phyloP scores from a whole-genome alignment of 2,329 filamentous ascomycete genomes.

The Ophiocordyceps camponoti-floridani region DNA sequence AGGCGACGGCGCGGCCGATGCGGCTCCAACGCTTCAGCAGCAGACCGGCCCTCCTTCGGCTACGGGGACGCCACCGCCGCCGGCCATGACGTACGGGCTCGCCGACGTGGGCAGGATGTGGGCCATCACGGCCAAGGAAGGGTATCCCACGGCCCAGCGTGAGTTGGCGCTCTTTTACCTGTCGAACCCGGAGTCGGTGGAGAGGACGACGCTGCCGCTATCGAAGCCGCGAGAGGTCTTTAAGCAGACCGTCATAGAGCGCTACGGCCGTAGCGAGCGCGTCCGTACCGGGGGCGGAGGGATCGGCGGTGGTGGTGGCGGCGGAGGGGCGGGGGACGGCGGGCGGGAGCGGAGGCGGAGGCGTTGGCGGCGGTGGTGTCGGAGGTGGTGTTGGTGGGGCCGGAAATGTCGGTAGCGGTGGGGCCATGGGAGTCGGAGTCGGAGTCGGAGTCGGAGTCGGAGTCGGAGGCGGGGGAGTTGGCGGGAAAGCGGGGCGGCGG shows the following conservation, averaged over 20 bases:
- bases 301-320: slow-evolving; percentile 7
- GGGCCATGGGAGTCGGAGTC: slow-evolving; percentile 4
- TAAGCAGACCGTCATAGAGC: slow-evolving; percentile 69
- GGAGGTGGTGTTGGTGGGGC: slow-evolving; percentile 8
- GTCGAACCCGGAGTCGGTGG: slow-evolving; percentile 72
- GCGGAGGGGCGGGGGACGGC: slow-evolving; percentile 9
- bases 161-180: slow-evolving; percentile 90
- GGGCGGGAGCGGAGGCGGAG: slow-evolving; percentile 7
- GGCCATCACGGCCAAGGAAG: slow-evolving; percentile 86
- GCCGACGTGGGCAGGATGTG: slow-evolving; percentile 77
- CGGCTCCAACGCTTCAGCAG: slow-evolving; percentile 9
- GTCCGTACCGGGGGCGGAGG: slow-evolving; percentile 7
- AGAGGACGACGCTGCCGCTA: slow-evolving; percentile 64
- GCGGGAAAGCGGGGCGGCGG: slow-evolving; percentile 10
- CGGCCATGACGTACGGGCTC: slow-evolving; percentile 48
- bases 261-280: slow-evolving; percentile 28
- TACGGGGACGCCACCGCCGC: slow-evolving; percentile 24
- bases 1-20: slow-evolving; percentile 14
- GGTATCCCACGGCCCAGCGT: slow-evolving; percentile 64
- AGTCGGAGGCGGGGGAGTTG: neutral
- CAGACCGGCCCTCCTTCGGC: slow-evolving; percentile 12
- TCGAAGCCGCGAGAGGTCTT: slow-evolving; percentile 78
- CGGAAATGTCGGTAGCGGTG: slow-evolving; percentile 6
- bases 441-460: slow-evolving; percentile 4
- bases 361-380: slow-evolving; percentile 7